Base-by-base conservation (phyloP, 352 stramenopile species). In the Elongisporangium undulatum region DNA sequence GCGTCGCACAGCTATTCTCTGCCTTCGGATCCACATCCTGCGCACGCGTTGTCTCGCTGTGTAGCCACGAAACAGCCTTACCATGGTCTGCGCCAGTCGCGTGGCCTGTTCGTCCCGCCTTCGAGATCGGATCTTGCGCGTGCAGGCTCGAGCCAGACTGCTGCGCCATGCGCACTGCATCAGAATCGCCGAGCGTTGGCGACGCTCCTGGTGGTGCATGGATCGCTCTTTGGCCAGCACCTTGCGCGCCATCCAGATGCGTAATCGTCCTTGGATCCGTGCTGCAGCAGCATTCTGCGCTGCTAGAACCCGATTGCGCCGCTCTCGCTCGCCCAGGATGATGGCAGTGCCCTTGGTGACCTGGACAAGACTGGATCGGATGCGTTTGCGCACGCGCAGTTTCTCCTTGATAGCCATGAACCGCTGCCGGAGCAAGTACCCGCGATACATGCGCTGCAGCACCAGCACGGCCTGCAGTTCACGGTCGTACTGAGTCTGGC, bases 271-370 rank as follows among this genome's bases (percentile, higher is more conserved):
- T 55, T 89, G 82, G 17, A 91, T 72, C 3, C 48, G 53, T 0
- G 16, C 16, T 0, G 74, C 77, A 3, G 79, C 75, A 0, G 58
- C 55, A 4, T 58, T 69, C 1, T 76, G 69, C 19, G 63, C 60
- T 3, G 26, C 52, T 2, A 69, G 51, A 20, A 76, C 17, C 0
- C 70, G 64, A 4, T 68, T 56, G 0, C 68, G 67, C 10, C 79
- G 67, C 15, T 89, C 79, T 48, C 83, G 85, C 53, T 91, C 77
- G 19, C 77, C 77, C 0, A 80, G 58, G 10, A 91, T 79, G 34
- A 91, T 79, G 4, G 77, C 77, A 0, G 82, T 89, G 17, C 79
- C 82, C 24, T 75, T 79, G 3, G 77, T 85, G 26, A 91, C 79
- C 26, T 82, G 75, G 38, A 85, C 61, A 45, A 91, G 67, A 51